Evolutionary conservation across 1,139 yeast species (phyloP).

Genomic region (Saccharomyces uvarum): DNA sequence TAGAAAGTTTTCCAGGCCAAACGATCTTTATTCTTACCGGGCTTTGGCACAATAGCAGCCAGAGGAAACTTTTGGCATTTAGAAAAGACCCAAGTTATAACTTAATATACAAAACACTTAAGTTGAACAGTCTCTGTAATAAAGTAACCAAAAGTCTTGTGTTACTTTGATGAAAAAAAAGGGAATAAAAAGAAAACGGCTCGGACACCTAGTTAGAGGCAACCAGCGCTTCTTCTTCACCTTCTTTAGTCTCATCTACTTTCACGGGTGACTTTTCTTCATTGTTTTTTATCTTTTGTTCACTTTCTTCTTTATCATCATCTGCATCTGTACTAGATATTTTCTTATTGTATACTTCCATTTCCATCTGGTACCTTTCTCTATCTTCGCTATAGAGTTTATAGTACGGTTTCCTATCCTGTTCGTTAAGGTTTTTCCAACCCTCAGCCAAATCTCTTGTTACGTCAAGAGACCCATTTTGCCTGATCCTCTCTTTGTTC

Average conservation of each 20-base stretch:
- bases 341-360: constrained; percentile 49
- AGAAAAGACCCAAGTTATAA: neutral
- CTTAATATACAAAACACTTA: neutral
- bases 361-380: constrained; percentile 64
- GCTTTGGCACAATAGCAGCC: neutral
- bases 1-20: neutral
- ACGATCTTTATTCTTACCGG: neutral
- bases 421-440: constrained; percentile 73
- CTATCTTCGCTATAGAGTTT: constrained; percentile 75
- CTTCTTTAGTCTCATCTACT: constrained; percentile 6
- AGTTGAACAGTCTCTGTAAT: neutral
- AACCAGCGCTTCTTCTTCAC: constrained; percentile 5
- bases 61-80: neutral
- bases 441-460: constrained; percentile 75
- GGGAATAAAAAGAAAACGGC: neutral
- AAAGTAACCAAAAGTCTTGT: neutral
- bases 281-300: neutral
- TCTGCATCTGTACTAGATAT: constrained; percentile 8
- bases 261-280: neutral
- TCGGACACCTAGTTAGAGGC: neutral
- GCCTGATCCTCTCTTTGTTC: constrained; percentile 67
- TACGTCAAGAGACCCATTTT: constrained; percentile 53
- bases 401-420: constrained; percentile 65
- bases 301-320: constrained; percentile 7
- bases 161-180: neutral